Evolutionary conservation across 2,329 filamentous ascomycete species (phyloP), one percentile per base, ranked within the genome.

Genomic region (Colletotrichum sp.): DNA sequence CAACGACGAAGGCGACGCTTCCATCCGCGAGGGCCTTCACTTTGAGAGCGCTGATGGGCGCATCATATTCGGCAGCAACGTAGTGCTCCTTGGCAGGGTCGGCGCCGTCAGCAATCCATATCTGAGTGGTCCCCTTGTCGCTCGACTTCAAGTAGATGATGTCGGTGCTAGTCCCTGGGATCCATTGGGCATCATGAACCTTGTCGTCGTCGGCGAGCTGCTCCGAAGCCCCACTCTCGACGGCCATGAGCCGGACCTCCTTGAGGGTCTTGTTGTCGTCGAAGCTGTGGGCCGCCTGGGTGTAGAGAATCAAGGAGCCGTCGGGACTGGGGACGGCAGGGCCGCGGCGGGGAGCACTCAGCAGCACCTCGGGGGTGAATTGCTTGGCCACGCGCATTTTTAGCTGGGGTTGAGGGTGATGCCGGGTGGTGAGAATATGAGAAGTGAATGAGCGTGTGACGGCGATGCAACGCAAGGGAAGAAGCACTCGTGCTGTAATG

Each of bases 281-380:
- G 65, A 86, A 82, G 34, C 80, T 79, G 75, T 88, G 83, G 30
- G 82, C 83, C 8, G 84, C 83, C 61, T 88, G 78, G 22, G 85
- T 86, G 78, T 85, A 85, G 55, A 89, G 79, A 9, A 86, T 82
- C 15, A 84, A 83, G 6, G 85, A 82, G 70, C 87, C 86, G 71
- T 84, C 83, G 27, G 83, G 80, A 70, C 84, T 86, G 10, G 86
- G 84, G 8, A 88, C 81, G 2, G 84, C 85, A n/a, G 81, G 75
- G 27, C 80, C 79, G 36, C 82, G 80, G 34, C 79, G 80, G 48
- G 83, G 82, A 6, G 79, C 78, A 39, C 76, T 80, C 58, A 84
- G 77, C 58, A 85, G 78, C 6, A 78, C 70, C 76, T 85, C 83
- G 13, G 84, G 80, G 18, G 83, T 85, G 72, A 85, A 76, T 22